Conservation (phyloP, 2,329 filamentous ascomycete species). For the Exophiala alcalophila region DNA sequence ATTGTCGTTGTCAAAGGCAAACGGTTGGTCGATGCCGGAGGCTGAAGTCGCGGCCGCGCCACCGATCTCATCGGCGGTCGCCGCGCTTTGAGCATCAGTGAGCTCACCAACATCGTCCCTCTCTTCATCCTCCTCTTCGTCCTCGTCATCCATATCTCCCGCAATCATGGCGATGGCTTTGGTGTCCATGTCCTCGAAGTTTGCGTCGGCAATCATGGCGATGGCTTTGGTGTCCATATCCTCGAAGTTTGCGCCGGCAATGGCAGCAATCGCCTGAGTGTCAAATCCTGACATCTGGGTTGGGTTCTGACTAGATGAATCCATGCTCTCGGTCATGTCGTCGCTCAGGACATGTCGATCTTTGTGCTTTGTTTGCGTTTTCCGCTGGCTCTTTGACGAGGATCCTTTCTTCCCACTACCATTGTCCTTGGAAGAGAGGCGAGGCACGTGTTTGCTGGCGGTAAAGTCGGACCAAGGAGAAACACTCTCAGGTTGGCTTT, state of each 20-base stretch:
- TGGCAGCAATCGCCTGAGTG: slow-evolving; percentile 30
- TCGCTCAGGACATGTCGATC: slow-evolving; percentile 22
- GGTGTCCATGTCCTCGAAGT: slow-evolving; percentile 28
- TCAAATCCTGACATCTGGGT: slow-evolving; percentile 30
- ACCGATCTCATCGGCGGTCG: neutral
- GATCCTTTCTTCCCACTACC: slow-evolving; percentile 11
- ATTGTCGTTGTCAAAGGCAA: slow-evolving; percentile 21
- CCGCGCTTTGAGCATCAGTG: slow-evolving; percentile 12
- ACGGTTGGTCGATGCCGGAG: slow-evolving; percentile 25
- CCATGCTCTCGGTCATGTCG: slow-evolving; percentile 22
- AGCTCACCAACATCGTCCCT: slow-evolving; percentile 19
- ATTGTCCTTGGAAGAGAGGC: slow-evolving; percentile 18
- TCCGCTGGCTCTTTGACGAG: slow-evolving; percentile 36
- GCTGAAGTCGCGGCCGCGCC: slow-evolving; percentile 27
- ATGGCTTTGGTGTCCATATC: slow-evolving; percentile 31
- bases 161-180: slow-evolving; percentile 26
- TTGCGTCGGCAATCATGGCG: slow-evolving; percentile 27
- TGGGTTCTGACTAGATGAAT: slow-evolving; percentile 34
- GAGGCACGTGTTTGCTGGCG: slow-evolving; percentile 65
- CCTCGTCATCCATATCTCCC: slow-evolving; percentile 23
- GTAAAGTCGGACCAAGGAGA: slow-evolving; percentile 88
- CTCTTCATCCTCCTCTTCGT: slow-evolving; percentile 34
- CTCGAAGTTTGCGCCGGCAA: slow-evolving; percentile 29
- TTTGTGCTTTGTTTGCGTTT: slow-evolving; percentile 15
- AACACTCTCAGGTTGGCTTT: slow-evolving; percentile 28